Evolutionary conservation across 169 alveolate genomes (phyloP).

Genomic region (Cystoisospora suis): DNA sequence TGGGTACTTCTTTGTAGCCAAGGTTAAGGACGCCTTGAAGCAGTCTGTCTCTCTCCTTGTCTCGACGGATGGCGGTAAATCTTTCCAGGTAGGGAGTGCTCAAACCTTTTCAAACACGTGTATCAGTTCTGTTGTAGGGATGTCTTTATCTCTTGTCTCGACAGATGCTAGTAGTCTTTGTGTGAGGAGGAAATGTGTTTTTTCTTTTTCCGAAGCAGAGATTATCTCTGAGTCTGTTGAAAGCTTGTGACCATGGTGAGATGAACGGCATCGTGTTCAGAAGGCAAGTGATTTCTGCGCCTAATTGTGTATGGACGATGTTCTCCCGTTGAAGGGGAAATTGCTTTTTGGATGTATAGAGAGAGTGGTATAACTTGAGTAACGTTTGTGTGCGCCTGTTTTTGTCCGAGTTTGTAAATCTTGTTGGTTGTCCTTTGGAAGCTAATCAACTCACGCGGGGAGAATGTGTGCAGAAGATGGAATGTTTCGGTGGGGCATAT

Average conservation of each 20-base stretch:
- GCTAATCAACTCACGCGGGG: too few species aligned
- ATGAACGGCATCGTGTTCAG: too few species aligned
- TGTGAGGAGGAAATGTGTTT: not conserved
- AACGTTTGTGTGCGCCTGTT: not conserved
- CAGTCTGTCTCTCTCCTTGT: constrained; percentile 93
- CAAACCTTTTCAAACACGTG: not conserved
- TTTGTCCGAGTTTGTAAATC: not conserved
- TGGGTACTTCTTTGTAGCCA: constrained; percentile 94
- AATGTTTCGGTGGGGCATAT: too few species aligned
- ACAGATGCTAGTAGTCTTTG: not conserved
- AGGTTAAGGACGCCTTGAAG: constrained; percentile 73
- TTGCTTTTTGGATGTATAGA: not conserved
- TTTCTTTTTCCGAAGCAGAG: not conserved
- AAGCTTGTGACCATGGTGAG: too few species aligned
- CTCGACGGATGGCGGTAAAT: constrained; percentile 80
- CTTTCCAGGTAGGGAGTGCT: constrained; percentile 27
- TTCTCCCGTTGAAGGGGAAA: not conserved
- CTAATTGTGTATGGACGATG: too few species aligned
- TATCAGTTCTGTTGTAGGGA: not conserved
- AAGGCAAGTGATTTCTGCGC: too few species aligned
- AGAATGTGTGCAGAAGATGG: too few species aligned
- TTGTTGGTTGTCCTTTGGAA: not conserved
- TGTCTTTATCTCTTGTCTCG: not conserved
- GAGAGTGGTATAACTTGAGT: not conserved
- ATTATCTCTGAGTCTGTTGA: too few species aligned